Evolutionary conservation across 805 yeast genomes (phyloP).

Genomic region (Wickerhamiella alocasiicola): DNA sequence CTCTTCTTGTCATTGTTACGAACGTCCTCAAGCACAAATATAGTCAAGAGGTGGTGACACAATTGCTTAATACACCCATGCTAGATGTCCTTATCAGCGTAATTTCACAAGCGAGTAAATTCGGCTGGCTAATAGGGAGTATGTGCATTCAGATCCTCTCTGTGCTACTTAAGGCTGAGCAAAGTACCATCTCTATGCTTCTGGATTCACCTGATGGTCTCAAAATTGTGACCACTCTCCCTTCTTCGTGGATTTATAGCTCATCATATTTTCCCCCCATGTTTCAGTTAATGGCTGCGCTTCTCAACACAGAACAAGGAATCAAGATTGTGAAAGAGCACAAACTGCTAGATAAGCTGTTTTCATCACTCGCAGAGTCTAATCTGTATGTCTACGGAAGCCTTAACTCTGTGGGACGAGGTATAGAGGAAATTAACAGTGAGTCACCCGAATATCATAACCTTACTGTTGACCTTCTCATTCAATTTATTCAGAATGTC

Average conservation of each 20-base stretch:
- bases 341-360: not conserved
- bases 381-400: conserved; percentile 3
- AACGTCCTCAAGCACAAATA: conserved; percentile 12
- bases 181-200: conserved; percentile 1
- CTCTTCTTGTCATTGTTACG: conserved; percentile 8
- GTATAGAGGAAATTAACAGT: conserved; percentile 3
- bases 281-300: conserved; percentile 7
- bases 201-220: not conserved
- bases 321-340: not conserved
- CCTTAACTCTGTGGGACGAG: conserved; percentile 9
- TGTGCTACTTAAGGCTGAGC: conserved; percentile 7
- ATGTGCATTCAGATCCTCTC: conserved; percentile 10
- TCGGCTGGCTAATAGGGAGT: conserved; percentile 11
- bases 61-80: conserved; percentile 12
- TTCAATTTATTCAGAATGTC: not conserved
- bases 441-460: conserved; percentile 1
- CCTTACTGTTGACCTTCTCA: not conserved
- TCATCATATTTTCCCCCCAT: conserved; percentile 8
- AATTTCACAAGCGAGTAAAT: not conserved
- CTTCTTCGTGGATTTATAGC: not conserved
- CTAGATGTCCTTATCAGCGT: conserved; percentile 4
- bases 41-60: conserved; percentile 2
- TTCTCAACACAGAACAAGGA: conserved; percentile 5
- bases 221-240: not conserved
- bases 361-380: not conserved